These are phyloP conservation scores for Hypholoma fasciculare DNA, from an alignment of 768 basidiomycete species.

Conservation along the genomic window DNA sequence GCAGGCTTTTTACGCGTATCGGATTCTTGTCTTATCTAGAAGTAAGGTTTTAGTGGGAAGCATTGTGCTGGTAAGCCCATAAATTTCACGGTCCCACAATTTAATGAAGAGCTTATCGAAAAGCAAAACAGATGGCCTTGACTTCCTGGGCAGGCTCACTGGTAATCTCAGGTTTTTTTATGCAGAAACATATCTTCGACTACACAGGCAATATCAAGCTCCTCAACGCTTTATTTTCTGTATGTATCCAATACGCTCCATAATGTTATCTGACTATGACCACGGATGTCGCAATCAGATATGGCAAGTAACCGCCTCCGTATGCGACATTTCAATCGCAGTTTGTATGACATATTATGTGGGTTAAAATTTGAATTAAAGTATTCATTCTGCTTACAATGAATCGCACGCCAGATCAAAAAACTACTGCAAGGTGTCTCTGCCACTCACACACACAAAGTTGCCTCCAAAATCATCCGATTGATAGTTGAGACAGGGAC, in stretches of 20 bases:
- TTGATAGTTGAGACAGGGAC: constrained; percentile 10
- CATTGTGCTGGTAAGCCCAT: not conserved
- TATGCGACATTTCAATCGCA: constrained; percentile 7
- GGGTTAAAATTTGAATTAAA: not conserved
- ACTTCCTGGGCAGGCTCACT: not conserved
- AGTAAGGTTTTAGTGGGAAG: not conserved
- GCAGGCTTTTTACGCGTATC: constrained; percentile 6
- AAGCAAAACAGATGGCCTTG: not conserved
- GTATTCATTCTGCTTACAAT: too few relatives aligned
- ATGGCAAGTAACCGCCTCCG: not conserved
- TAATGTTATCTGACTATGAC: too few relatives aligned
- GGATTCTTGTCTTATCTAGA: not conserved
- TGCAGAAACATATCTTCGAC: not conserved
- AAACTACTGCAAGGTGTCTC: not conserved
- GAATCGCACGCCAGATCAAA: not conserved
- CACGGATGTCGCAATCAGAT: not conserved
- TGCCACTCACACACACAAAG: not conserved
- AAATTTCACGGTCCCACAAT: not conserved
- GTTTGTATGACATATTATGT: constrained; percentile 9
- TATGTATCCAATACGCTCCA: not conserved
- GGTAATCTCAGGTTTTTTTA: not conserved
- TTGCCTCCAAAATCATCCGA: not conserved
- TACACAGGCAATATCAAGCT: not conserved
- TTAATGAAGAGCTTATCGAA: not conserved
- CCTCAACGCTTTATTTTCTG: not conserved